phyloP scores from a whole-genome alignment of 345 rosid species.

The Conringia planisiliqua region DNA sequence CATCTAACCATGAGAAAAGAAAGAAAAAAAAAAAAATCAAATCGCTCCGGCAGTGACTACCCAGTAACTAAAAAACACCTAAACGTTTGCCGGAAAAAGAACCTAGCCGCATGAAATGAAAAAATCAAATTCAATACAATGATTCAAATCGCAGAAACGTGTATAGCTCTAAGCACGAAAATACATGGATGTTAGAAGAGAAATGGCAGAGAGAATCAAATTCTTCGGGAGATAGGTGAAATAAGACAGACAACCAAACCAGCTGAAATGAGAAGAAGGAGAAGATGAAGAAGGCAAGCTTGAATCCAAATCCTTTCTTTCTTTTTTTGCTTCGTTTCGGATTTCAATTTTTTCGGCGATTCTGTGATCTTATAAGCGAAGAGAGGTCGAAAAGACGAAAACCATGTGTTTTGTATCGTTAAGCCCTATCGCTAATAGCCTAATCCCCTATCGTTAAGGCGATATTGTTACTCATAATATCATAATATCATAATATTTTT shows the following conservation, averaged over 20 bases:
- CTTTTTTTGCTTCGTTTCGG: background rate
- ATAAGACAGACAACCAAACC: background rate
- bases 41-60: background rate
- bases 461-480: background rate
- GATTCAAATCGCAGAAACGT: background rate
- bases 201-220: constrained; percentile 10
- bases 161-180: background rate
- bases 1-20: background rate
- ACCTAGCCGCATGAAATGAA: background rate
- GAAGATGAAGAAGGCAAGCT: background rate
- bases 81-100: background rate
- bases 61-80: background rate
- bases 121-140: no score
- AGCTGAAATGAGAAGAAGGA: background rate
- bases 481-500: background rate
- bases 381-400: background rate
- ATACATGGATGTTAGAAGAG: background rate
- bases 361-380: background rate
- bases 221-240: background rate
- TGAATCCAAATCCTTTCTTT: background rate
- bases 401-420: constrained; percentile 8
- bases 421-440: background rate
- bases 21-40: background rate
- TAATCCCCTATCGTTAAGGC: constrained; percentile 17
- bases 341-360: background rate